Evolutionary conservation across 2,329 filamentous ascomycete genomes (phyloP), one percentile per base, ranked within the genome.

Genomic region (Ceratocystis papillata): DNA sequence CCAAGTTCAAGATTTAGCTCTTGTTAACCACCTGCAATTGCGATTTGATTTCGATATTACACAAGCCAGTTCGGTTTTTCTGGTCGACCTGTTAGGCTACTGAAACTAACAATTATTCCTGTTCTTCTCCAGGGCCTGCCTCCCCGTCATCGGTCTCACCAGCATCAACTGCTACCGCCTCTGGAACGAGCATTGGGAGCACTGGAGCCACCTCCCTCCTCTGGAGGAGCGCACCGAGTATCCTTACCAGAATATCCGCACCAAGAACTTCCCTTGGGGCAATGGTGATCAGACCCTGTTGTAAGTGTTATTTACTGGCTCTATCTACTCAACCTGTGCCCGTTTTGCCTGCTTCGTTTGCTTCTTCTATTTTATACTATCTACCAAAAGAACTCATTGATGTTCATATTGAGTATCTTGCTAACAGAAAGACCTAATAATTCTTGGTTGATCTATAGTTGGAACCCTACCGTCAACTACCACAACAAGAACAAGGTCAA

Each of bases 181-280:
- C 70, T 99, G 91, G 90, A 86, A 84, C 73, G 90, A 95, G 80
- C 94, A 99, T 79, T 97, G 93, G 93, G 89, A 95, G 79, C 94
- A 99, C 83, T 90, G 88, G 85, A 79, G 77, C 64, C 93, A 97
- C 80, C 79, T 89, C 77, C 85, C 88, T 68, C 89, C 94, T 71
- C 81, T 93, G 72, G 90, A 96, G 81, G 94, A 99, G 80, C 88
- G 89, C 75, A 79, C 83, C 73, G 90, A 97, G 81, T 99, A 97
- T 79, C 80, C 91, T 68, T 99, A 96, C 86, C 90, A 96, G 85
- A 99, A 99, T 83, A 89, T 99, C 77, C 89, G 94, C 76, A 84
- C 85, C 77, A 96, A 94, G 87, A 96, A 96, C 85, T 99, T 79
- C 83, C 86, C 85, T 74, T 99, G 89, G 89, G 92, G 93, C 71